Evolutionary conservation across 2,329 filamentous ascomycete genomes (phyloP).

Genomic region (Ceratocystis albifundus): DNA sequence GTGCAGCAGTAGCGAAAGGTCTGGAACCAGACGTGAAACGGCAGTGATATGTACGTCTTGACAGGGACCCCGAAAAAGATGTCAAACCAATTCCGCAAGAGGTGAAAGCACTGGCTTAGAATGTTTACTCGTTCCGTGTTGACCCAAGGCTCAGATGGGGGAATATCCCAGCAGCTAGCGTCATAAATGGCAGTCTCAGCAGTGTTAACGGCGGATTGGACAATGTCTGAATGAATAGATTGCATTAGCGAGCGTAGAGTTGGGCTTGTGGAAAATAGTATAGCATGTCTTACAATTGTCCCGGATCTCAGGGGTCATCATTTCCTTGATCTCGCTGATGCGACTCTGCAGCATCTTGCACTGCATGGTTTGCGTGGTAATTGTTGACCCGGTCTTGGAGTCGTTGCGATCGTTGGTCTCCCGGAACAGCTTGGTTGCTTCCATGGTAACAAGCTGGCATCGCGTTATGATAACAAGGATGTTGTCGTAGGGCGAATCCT

Average conservation of each 20-base stretch:
- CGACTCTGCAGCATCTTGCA: constrained; percentile 19
- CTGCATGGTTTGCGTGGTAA: constrained; percentile 20
- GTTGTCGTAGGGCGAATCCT: constrained; percentile 17
- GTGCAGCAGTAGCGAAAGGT: constrained; percentile 22
- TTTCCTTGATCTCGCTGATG: constrained; percentile 16
- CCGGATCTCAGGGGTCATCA: neutral
- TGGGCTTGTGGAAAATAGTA: neutral
- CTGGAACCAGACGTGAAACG: constrained; percentile 22
- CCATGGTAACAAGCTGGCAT: constrained; percentile 19
- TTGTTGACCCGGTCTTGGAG: neutral
- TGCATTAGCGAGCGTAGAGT: neutral
- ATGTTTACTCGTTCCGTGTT: constrained; percentile 19
- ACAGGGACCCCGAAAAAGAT: constrained; percentile 18
- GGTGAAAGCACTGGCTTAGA: constrained; percentile 19
- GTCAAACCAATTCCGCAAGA: constrained; percentile 16
- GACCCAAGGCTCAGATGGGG: constrained; percentile 13
- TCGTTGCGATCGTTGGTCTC: constrained; percentile 17
- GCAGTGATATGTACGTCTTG: constrained; percentile 15
- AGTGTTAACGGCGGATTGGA: constrained; percentile 15
- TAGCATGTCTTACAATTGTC: constrained; percentile 19
- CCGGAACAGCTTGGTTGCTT: constrained; percentile 17
- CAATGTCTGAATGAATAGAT: constrained; percentile 7
- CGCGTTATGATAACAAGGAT: constrained; percentile 18
- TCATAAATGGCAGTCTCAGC: constrained; percentile 21
- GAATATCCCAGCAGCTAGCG: constrained; percentile 19